Base-by-base conservation (phyloP, 164 flowering plant species). In the Stephania japonica region DNA sequence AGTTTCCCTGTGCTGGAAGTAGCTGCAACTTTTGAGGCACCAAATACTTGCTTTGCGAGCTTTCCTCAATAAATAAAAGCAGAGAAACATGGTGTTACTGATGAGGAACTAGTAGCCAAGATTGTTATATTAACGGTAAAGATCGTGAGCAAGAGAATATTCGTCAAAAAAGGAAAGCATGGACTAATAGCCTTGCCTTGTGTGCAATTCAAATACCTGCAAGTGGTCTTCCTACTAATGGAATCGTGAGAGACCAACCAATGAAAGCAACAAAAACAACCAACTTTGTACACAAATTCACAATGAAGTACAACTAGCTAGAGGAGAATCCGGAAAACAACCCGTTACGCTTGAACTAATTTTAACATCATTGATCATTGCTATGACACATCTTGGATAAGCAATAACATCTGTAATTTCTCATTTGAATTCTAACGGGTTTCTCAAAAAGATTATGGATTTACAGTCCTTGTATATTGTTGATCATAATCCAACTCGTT, bases 41-140 rank as follows among this genome's bases (percentile, higher is more conserved):
- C 95, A 78, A 91, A 93, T 5, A 93, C 95, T 18, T 91, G 88
- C 81, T 93, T 95, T 43, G 99, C 99, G 6, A 95, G 84, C 99
- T 95, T 87, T 75, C 62, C 63, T 69, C 68, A 42, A 75, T 16
- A 42, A 63, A 27, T 26, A 27, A 44, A 72, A 41, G 49, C 41
- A 71, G 13, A 44, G 27, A 65, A 66, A 47, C 67, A 23, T 32
- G 5, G 1, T 6, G 23, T 47, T 44, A n/a, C 13, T 67, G 38
- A 23, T 19, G 26, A 53, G 16, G 10, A 13, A 50, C 70, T 24
- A 42, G 13, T 11, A 25, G 14, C 14, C 38, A 27, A 25, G 42
- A 6, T 32, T 32, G 38, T 32, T 32, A 32, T 4, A 32, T 32
- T 32, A 32, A 32, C 2, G 38, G 38, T 32, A n/a, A n/a, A n/a